These are phyloP conservation scores for Penicillium capsulatum DNA, from an alignment of 2,329 filamentous ascomycete species.

Conservation along the genomic window DNA sequence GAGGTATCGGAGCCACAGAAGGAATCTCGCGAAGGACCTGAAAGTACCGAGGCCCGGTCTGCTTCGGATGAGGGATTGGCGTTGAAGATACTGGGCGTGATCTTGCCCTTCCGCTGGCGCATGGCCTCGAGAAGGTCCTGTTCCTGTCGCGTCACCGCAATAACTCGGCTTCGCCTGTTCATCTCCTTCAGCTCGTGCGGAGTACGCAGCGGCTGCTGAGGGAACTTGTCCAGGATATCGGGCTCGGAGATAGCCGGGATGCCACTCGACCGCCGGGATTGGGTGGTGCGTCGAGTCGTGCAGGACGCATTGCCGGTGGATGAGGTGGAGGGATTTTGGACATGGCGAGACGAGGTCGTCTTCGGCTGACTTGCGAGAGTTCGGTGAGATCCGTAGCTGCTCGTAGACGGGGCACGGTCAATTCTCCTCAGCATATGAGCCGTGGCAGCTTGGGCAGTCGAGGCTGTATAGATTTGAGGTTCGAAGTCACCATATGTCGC, in stretches of 20 bases:
- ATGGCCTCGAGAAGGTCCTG: slow-evolving; percentile 50
- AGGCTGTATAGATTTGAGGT: slow-evolving; percentile 43
- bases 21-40: slow-evolving; percentile 30
- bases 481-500: slow-evolving; percentile 39
- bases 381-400: slow-evolving; percentile 25
- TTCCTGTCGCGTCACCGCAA: slow-evolving; percentile 53
- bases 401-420: slow-evolving; percentile 25
- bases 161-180: slow-evolving; percentile 45
- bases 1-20: slow-evolving; percentile 38
- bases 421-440: slow-evolving; percentile 27
- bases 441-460: slow-evolving; percentile 34
- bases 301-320: slow-evolving; percentile 28
- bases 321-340: slow-evolving; percentile 11
- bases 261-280: slow-evolving; percentile 29
- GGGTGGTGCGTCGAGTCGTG: slow-evolving; percentile 20
- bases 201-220: slow-evolving; percentile 18
- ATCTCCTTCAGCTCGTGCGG: slow-evolving; percentile 27
- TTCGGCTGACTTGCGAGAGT: slow-evolving; percentile 11
- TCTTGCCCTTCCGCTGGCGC: slow-evolving; percentile 46
- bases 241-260: slow-evolving; percentile 36
- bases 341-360: slow-evolving; percentile 10
- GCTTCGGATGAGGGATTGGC: slow-evolving; percentile 14
- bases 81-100: slow-evolving; percentile 42
- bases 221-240: slow-evolving; percentile 26
- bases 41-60: slow-evolving; percentile 30